Base-by-base conservation (phyloP, 257 asterid species). In the Solanum boliviense region DNA sequence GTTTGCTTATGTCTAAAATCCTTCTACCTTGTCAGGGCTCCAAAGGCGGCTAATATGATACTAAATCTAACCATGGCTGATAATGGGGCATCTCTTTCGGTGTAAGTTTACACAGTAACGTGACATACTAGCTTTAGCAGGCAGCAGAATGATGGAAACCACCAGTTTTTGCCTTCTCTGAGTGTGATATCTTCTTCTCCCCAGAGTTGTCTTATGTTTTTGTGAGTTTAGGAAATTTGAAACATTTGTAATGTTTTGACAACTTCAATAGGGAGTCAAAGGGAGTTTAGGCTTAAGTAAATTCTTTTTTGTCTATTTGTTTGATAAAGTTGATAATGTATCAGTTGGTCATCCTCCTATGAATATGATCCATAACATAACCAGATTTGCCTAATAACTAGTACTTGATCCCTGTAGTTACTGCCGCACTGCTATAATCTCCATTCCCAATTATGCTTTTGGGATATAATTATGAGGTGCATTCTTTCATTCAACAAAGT, bases 71-170 rank as follows among this genome's bases (percentile, higher is more conserved):
- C 98, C 2, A 38, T 34, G 23, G 95, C 94, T 5, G 99, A 96
- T 89, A 96, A 96, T 35, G 99, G 99, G 65, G 96, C 99, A 27
- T 95, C 99, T 13, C 98, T 96, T 88, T 93, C 98, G 5, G 99
- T 95, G 27, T 81, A 18, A 81, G n/a, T 46, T 81, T 29, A 46
- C 7, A 25, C 85, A 16, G 27, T 29, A 3, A 58, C 48, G 39
- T 27, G 84, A 44, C 85, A 46, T 27, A 46, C 67, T 46, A 9
- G 10, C 68, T 29, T 46, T 29, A 16, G 29, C 56, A 41, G 25
- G 38, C 23, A 27, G 67, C 85, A 81, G 68, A 27, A 44, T 15
- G 62, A 44, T 16, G 25, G 38, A 44, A 39, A 44, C 15, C 12
- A 41, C 65, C 84, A 79, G 36, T 41, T 41, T 76, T 78, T 78